Conservation (phyloP, 1,284 basidiomycete genomes). For the Fomitopsis betulina region DNA sequence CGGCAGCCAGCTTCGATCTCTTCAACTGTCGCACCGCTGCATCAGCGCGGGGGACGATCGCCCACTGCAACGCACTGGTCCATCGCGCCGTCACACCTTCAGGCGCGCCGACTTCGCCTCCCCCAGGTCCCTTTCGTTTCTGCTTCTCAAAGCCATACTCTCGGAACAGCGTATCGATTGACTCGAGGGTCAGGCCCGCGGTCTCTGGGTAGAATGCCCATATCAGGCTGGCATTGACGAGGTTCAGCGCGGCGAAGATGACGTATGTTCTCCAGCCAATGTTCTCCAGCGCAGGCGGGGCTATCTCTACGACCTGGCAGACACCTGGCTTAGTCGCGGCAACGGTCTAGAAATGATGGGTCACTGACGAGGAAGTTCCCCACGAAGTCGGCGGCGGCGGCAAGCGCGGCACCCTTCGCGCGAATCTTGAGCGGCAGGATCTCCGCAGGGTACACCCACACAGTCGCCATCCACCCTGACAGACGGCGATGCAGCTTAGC, state of each 20-base stretch:
- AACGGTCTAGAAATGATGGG: no score
- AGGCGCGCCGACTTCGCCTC: not conserved
- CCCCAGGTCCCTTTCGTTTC: no score
- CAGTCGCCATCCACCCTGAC: slow-evolving; percentile 12
- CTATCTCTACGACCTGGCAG: slow-evolving; percentile 43
- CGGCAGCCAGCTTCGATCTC: not conserved
- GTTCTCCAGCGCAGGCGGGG: slow-evolving; percentile 42
- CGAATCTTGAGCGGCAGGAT: slow-evolving; percentile 10
- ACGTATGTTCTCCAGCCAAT: slow-evolving; percentile 45
- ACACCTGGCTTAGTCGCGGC: slow-evolving; percentile 8
- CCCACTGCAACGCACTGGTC: not conserved
- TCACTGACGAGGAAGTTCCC: slow-evolving; percentile 9
- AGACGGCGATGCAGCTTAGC: not conserved
- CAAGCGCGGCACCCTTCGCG: slow-evolving; percentile 11
- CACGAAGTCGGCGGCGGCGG: slow-evolving; percentile 7
- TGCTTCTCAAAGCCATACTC: not conserved
- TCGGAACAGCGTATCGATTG: slow-evolving; percentile 33
- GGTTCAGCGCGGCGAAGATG: slow-evolving; percentile 43
- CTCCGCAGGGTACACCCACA: slow-evolving; percentile 12
- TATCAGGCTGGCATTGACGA: slow-evolving; percentile 39
- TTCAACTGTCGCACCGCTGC: not conserved
- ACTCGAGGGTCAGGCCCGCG: slow-evolving; percentile 38
- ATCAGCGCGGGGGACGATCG: not conserved
- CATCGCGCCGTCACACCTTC: not conserved
- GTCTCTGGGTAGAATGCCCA: slow-evolving; percentile 44